Evolutionary conservation across 2,329 filamentous ascomycete genomes (phyloP).

Genomic region (Ascochyta pisi): DNA sequence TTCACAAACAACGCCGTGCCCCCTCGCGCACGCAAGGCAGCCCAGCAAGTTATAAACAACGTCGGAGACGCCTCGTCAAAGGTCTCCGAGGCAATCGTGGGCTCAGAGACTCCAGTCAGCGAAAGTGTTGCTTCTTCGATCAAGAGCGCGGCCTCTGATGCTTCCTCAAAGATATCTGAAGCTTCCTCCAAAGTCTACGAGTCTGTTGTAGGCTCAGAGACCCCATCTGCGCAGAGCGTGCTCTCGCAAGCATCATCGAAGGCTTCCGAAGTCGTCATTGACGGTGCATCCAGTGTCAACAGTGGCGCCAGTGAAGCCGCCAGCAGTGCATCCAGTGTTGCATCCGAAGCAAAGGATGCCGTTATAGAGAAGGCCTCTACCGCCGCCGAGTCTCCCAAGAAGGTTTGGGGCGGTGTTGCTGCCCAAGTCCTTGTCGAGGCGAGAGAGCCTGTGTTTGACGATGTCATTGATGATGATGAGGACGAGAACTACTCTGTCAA

Average conservation of each 20-base stretch:
- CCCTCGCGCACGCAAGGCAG: slow-evolving; percentile 58
- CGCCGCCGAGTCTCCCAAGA: slow-evolving; percentile 50
- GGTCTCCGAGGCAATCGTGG: slow-evolving; percentile 45
- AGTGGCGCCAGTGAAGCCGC: slow-evolving; percentile 18
- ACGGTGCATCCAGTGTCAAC: slow-evolving; percentile 26
- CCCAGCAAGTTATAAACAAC: slow-evolving; percentile 51
- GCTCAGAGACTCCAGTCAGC: slow-evolving; percentile 38
- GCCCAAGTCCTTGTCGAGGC: slow-evolving; percentile 58
- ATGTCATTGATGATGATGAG: slow-evolving; percentile 57
- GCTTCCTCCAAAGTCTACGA: slow-evolving; percentile 31
- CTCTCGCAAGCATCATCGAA: slow-evolving; percentile 32
- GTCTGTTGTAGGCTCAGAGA: slow-evolving; percentile 26
- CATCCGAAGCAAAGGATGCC: slow-evolving; percentile 24
- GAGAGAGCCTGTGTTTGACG: slow-evolving; percentile 57
- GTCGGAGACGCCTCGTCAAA: slow-evolving; percentile 48
- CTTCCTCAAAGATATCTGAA: slow-evolving; percentile 36
- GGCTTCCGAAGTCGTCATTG: slow-evolving; percentile 8
- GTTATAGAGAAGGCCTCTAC: slow-evolving; percentile 32
- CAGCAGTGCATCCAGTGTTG: slow-evolving; percentile 29
- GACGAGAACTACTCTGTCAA: slow-evolving; percentile 58
- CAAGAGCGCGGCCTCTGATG: slow-evolving; percentile 45
- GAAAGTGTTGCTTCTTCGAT: slow-evolving; percentile 49
- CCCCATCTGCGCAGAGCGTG: slow-evolving; percentile 27
- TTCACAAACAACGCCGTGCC: slow-evolving; percentile 74
- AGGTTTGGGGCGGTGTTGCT: slow-evolving; percentile 63